phyloP scores from a whole-genome alignment of 2,329 filamentous ascomycete species.

The Ascochyta pisi region DNA sequence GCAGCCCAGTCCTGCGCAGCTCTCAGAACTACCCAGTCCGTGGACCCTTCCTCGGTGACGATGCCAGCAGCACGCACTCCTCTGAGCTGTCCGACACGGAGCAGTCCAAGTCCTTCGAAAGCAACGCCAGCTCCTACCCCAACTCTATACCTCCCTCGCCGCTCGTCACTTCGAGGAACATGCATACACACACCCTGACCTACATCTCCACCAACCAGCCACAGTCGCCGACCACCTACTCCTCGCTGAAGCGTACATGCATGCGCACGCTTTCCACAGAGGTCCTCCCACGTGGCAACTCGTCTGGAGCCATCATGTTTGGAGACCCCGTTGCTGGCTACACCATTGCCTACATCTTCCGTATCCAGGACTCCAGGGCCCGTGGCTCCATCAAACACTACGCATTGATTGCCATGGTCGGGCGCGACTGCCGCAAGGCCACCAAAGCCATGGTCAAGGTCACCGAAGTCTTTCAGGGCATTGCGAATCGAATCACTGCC shows the following conservation, averaged over 20 bases:
- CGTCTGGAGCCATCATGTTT: constrained; percentile 65
- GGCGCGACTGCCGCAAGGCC: constrained; percentile 62
- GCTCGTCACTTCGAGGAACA: constrained; percentile 49
- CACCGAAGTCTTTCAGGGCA: constrained; percentile 58
- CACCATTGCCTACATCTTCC: constrained; percentile 66
- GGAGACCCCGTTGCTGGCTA: constrained; percentile 63
- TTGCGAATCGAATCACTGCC: constrained; percentile 60
- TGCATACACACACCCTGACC: constrained; percentile 63
- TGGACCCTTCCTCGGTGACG: constrained; percentile 40
- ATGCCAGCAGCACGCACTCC: constrained; percentile 44
- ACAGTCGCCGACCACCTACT: constrained; percentile 60
- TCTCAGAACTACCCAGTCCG: constrained; percentile 61
- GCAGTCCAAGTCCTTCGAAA: constrained; percentile 47
- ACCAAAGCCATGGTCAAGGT: constrained; percentile 50
- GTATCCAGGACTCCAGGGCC: constrained; percentile 64
- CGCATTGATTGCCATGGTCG: constrained; percentile 63
- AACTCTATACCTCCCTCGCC: constrained; percentile 51
- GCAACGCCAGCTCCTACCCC: constrained; percentile 39
- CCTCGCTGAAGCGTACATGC: constrained; percentile 62
- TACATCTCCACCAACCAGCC: constrained; percentile 66
- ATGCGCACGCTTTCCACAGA: constrained; percentile 66
- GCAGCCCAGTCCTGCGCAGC: constrained; percentile 63
- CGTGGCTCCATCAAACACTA: constrained; percentile 64
- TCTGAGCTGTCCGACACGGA: constrained; percentile 48
- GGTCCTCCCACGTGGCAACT: constrained; percentile 61